Base-by-base conservation (phyloP, 164 flowering plant genomes). In the Vitis rupestris region DNA sequence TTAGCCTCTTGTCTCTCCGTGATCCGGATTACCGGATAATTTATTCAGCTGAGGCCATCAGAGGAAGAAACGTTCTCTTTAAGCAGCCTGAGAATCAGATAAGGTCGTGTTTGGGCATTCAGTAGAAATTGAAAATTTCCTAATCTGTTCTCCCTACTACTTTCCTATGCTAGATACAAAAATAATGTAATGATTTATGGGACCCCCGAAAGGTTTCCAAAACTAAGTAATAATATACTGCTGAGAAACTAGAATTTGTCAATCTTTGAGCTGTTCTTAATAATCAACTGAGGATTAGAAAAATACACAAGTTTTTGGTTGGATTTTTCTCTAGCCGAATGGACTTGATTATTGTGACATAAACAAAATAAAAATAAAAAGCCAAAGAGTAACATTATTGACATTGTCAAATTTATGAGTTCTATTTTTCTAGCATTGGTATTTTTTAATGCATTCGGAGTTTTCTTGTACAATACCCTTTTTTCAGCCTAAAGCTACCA, bases 301-400 rank as follows among this genome's bases (percentile, higher is more conserved):
- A 3, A 37, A 37, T 4, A 37, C 44, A 37, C 7, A 37, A 4
- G 6, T 37, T 37, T 37, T 53, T 53, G 16, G 14, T 53, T 13
- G 56, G n/a, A 53, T n/a, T 7, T 53, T 53, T 53, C 56, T n/a
- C 30, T 23, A 16, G 9, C 23, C 4, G 10, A 16, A n/a, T 16
- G 16, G 10, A 10, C 17, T 9, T 2, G 13, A 59, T 59, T 23
- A 23, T 23, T 23, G 27, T 23, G 27, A 23, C 27, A 23, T 23
- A 23, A 23, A 23, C 27, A 23, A 23, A 23, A 23, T 1, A 23
- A 23, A 23, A 19, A 19, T 1, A 19, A 23, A 23, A 23, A 13
- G 51, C n/a, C 13, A 52, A 52, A 52, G 10, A 31, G 9, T 31
- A 16, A 65, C 65, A 50, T 57, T 31, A 56, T 69, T 72, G 65